Evolutionary conservation across 2,329 filamentous ascomycete genomes (phyloP).

Genomic region (Ophidiomyces ophidiicola): DNA sequence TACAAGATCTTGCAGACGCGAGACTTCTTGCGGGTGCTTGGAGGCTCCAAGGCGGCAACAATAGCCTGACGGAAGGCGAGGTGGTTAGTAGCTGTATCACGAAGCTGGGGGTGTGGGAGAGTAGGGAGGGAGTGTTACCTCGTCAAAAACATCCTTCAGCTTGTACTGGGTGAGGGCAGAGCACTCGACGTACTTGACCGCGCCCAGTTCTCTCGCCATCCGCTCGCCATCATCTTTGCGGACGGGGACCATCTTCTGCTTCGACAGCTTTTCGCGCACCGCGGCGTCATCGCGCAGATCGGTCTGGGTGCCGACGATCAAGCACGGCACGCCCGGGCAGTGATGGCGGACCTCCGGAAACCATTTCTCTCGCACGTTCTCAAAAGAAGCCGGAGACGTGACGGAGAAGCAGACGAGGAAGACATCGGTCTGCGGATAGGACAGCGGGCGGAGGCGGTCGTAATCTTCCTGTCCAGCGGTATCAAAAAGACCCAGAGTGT

Average conservation of each 20-base stretch:
- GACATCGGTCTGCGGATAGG: slow-evolving; percentile 98
- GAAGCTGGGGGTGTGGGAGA: no score
- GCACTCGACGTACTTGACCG: slow-evolving; percentile 98
- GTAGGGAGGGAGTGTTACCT: no score
- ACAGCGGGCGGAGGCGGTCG: slow-evolving; percentile 95
- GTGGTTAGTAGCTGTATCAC: slow-evolving; percentile 1
- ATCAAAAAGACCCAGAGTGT: slow-evolving; percentile 94
- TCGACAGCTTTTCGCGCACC: slow-evolving; percentile 79
- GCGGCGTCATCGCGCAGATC: slow-evolving; percentile 83
- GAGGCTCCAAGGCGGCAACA: slow-evolving; percentile 84
- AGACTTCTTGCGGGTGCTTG: slow-evolving; percentile 54
- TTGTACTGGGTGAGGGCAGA: slow-evolving; percentile 97
- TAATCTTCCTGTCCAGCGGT: slow-evolving; percentile 99
- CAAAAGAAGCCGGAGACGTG: slow-evolving; percentile 97
- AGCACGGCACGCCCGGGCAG: slow-evolving; percentile 91
- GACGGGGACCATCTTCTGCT: slow-evolving; percentile 93
- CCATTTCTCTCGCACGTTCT: slow-evolving; percentile 99
- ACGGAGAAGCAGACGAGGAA: slow-evolving; percentile 99
- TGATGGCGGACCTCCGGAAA: slow-evolving; percentile 98
- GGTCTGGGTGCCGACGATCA: slow-evolving; percentile 95
- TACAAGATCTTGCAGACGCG: slow-evolving; percentile 10
- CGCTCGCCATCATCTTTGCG: slow-evolving; percentile 83
- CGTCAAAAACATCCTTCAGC: slow-evolving; percentile 97
- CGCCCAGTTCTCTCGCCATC: slow-evolving; percentile 95
- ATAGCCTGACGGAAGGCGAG: slow-evolving; percentile 54